Evolutionary conservation across 2,329 filamentous ascomycete species (phyloP), one percentile per base, ranked within the genome.

Genomic region (Curvularia sp.): DNA sequence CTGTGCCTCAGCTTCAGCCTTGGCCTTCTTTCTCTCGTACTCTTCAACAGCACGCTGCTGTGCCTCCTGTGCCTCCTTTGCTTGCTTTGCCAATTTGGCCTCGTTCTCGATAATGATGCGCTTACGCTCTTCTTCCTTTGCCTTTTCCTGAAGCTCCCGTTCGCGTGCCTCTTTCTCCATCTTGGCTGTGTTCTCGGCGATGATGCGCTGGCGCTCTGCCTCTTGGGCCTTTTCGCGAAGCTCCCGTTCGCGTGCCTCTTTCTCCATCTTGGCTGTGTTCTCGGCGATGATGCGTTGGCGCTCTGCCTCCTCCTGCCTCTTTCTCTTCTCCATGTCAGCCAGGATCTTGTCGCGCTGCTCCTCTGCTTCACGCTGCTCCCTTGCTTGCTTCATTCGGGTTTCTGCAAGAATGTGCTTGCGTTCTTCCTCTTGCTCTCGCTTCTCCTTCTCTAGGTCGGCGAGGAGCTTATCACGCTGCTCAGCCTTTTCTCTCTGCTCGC

Each of bases 261-360:
- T n/a, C n/a, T n/a, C n/a, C n/a, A n/a, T n/a, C n/a, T n/a, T n/a
- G n/a, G n/a, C n/a, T n/a, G n/a, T n/a, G 30, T 74, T 69, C 54
- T 77, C 75, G 7, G 65, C 65, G 28, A 77, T 66, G 45, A 76
- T 73, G 10, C 45, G 65, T 51, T 67, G 28, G 45, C 55, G 55
- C n/a, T 67, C 61, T 25, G 64, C 65, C 36, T 78, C 73, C 56
- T 73, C 73, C 55, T 74, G 69, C n/a, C 59, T 67, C 55, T 77
- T 75, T 45, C 74, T 76, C 54, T 74, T 74, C 53, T 78, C 78
- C 48, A 78, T 70, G 53, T 78, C 77, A 27, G 75, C 69, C 2
- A 74, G 61, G 23, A 70, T 59, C 25, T 65, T 67, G 18, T 74
- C 66, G 10, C 65, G 66, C 27, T 69, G 67, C 39, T 68, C 69